Base-by-base conservation (phyloP, 2,329 filamentous ascomycete genomes). In the Cladophialophora immunda region DNA sequence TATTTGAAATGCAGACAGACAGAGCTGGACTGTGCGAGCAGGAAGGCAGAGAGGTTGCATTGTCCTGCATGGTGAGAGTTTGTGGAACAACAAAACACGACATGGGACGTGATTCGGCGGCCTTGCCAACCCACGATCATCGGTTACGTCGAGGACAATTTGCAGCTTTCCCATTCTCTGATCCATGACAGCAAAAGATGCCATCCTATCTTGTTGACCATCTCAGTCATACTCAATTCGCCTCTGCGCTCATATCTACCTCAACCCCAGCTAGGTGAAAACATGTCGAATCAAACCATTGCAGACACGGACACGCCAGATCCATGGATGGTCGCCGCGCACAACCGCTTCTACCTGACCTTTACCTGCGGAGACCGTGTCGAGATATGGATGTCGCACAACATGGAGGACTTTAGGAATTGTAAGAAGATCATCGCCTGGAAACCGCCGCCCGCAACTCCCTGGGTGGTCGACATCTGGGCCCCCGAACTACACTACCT, bases 401-500 rank as follows among this genome's bases (percentile, higher is more conserved):
- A 67, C 17, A 73, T 79, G 67, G 75, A 78, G 29, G 63, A 78
- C 56, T 79, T 78, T 59, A 63, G 68, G 52, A 58, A 70, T 30
- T 71, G 73, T 27, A 64, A 66, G 11, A 76, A 74, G 58, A 65
- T 65, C 30, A 62, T 69, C n/a, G 65, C 75, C 27, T 76, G 76
- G 76, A 78, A 78, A 22, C 81, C 83, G 32, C 45, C 58, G 19
- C 41, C 45, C 2, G 75, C 80, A 65, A 78, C 78, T 9, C 74
- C 76, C 19, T 82, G 81, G 77, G 80, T 78, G 7, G 80, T 76
- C 47, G 80, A 79, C 68, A 76, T 87, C 34, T 87, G 85, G 85
- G 85, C 85, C 0, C 85, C 85, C 0, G 85, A 87, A 76, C 78
- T 87, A 0, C 85, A 87, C 72, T 75, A 75, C 56, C 77, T 87